Percentiles rank a stretch among this genome's conserved stretches.
phyloP scores from a whole-genome alignment of 306 rosid genomes.

The Heteromeles arbutifolia region DNA sequence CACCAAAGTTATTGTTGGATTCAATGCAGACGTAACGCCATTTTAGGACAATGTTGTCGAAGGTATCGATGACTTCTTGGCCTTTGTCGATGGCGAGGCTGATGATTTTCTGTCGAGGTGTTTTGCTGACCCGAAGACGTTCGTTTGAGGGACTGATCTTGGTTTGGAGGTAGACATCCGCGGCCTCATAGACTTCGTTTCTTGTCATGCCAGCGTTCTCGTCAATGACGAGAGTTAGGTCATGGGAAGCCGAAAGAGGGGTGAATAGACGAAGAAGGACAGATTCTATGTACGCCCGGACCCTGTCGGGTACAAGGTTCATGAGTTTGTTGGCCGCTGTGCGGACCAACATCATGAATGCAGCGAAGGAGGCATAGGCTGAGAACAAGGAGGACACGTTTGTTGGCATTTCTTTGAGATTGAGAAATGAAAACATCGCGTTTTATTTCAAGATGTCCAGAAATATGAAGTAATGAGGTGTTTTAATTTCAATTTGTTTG shows the following conservation, averaged over 20 bases:
- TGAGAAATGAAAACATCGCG: background rate
- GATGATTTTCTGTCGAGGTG: constrained; percentile 23
- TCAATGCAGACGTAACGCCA: constrained; percentile 9
- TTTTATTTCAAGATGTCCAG: too few species aligned
- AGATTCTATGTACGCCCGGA: constrained; percentile 18
- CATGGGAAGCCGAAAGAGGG: constrained; percentile 1
- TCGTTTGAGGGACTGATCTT: constrained; percentile 12
- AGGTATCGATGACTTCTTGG: constrained; percentile 11
- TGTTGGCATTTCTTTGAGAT: constrained; percentile 6
- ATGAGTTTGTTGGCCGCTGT: constrained; percentile 12
- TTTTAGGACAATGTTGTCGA: background rate
- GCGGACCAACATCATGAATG: constrained; percentile 29
- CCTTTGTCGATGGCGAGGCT: constrained; percentile 13
- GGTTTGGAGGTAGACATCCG: constrained; percentile 28
- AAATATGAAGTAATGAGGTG: too few species aligned
- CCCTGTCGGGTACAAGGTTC: background rate
- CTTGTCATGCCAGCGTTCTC: constrained; percentile 13
- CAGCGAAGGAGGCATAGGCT: constrained; percentile 33
- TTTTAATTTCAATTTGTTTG: too few species aligned
- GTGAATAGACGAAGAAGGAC: constrained; percentile 9
- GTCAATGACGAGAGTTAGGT: constrained; percentile 21
- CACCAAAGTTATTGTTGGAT: background rate
- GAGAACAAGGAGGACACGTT: constrained; percentile 31
- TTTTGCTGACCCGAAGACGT: constrained; percentile 19
- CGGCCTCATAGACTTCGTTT: constrained; percentile 35